A percentile compares a stretch with the other conserved stretches of the same genome.
Evolutionary conservation across 306 rosid species (phyloP).

Genomic region (Medicago arabica): DNA sequence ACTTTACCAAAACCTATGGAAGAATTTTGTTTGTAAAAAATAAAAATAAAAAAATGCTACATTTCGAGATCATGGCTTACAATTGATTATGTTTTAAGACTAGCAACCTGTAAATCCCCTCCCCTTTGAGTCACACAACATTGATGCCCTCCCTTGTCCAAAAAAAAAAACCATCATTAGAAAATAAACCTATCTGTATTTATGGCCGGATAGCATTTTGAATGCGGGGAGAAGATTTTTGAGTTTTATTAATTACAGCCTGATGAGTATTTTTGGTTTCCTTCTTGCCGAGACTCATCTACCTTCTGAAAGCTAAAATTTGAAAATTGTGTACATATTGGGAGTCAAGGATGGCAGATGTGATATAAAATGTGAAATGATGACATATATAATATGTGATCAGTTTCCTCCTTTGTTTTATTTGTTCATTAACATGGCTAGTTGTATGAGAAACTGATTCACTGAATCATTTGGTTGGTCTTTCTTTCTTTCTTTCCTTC

Average conservation of each 20-base stretch:
- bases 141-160: neutral
- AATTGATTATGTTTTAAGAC: conserved; percentile 10
- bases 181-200: conserved; percentile 3
- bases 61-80: conserved; percentile 17
- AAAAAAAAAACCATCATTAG: neutral
- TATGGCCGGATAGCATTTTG: neutral
- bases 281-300: conserved; percentile 21
- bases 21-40: neutral
- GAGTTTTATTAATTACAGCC: neutral
- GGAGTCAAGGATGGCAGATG: conserved; percentile 4
- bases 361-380: too few species aligned
- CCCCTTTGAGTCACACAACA: neutral
- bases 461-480: conserved; percentile 13
- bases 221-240: too few species aligned
- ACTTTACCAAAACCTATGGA: conserved; percentile 22
- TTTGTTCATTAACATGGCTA: conserved; percentile 6
- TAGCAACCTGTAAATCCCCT: neutral
- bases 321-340: neutral
- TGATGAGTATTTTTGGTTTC: conserved; percentile 31
- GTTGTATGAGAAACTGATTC: conserved; percentile 24
- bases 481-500: conserved; percentile 4
- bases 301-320: neutral
- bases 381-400: neutral
- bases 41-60: neutral
- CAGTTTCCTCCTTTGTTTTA: neutral